A percentile compares a stretch with the other conserved stretches of the same genome.
These are phyloP conservation scores for Podospora pseudocomata DNA, from an alignment of 495 filamentous ascomycete species.

Conservation along the genomic window DNA sequence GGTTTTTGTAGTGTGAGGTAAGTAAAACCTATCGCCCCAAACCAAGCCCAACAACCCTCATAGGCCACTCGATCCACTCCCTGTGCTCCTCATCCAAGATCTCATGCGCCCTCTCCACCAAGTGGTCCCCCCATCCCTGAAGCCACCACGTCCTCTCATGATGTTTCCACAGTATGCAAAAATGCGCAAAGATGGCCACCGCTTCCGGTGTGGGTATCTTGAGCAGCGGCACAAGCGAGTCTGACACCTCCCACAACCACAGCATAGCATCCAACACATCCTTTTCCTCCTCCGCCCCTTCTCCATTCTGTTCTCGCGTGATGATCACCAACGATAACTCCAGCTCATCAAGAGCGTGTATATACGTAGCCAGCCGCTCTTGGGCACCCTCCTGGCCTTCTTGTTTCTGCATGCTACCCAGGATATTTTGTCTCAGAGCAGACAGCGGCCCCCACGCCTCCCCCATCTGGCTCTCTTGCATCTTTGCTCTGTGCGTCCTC, in stretches of 20 bases:
- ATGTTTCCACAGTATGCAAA: slow-evolving; percentile 30
- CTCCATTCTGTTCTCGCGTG: background rate
- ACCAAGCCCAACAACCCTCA: slow-evolving; percentile 27
- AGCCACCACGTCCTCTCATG: slow-evolving; percentile 38
- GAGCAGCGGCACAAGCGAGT: slow-evolving; percentile 34
- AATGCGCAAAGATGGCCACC: slow-evolving; percentile 37
- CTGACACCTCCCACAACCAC: slow-evolving; percentile 36
- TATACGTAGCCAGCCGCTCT: slow-evolving; percentile 20
- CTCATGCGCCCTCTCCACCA: slow-evolving; percentile 28
- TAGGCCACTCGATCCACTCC: slow-evolving; percentile 35
- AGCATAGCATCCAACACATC: slow-evolving; percentile 38
- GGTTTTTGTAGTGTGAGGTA: background rate
- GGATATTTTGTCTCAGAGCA: slow-evolving; percentile 17
- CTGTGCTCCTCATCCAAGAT: slow-evolving; percentile 34
- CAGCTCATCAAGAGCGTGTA: slow-evolving; percentile 32
- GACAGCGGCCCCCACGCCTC: slow-evolving; percentile 6
- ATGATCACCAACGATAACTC: slow-evolving; percentile 25
- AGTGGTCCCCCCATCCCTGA: slow-evolving; percentile 34
- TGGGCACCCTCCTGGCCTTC: slow-evolving; percentile 3
- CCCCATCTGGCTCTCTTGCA: slow-evolving; percentile 7
- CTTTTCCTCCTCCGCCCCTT: slow-evolving; percentile 14
- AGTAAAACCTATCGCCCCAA: background rate
- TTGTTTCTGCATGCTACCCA: background rate
- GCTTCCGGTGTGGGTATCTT: slow-evolving; percentile 31
- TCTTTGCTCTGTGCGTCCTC: slow-evolving; percentile 18